These are phyloP conservation scores for Purpureocillium lavendulum DNA, from an alignment of 2,329 filamentous ascomycete genomes.

Conservation along the genomic window DNA sequence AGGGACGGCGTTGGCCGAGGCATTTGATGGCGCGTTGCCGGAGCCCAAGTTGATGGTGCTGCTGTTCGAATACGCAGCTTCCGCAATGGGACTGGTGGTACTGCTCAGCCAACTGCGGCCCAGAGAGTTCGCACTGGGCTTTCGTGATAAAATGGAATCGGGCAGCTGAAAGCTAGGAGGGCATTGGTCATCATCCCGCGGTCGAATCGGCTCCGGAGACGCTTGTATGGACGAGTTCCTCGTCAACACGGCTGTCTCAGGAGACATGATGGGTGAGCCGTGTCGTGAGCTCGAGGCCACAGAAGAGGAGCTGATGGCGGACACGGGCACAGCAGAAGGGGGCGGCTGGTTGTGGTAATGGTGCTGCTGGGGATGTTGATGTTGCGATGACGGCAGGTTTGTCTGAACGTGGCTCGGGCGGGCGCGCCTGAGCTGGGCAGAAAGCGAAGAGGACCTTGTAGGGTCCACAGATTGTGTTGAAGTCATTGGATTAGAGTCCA, in stretches of 20 bases:
- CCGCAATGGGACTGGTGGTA: conserved; percentile 45
- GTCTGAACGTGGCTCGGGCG: conserved; percentile 42
- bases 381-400: conserved; percentile 23
- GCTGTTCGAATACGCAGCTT: conserved; percentile 22
- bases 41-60: conserved; percentile 5
- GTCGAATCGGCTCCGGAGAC: conserved; percentile 56
- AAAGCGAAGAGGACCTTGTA: conserved; percentile 34
- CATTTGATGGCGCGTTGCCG: neutral
- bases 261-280: conserved; percentile 49
- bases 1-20: conserved; percentile 4
- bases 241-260: conserved; percentile 42
- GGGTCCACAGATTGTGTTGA: conserved; percentile 18
- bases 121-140: conserved; percentile 54
- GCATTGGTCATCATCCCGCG: conserved; percentile 44
- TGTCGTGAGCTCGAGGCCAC: conserved; percentile 46
- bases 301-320: conserved; percentile 48
- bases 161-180: conserved; percentile 58
- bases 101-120: conserved; percentile 49
- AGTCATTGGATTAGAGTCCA: conserved; percentile 14
- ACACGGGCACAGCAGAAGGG: conserved; percentile 35
- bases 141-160: conserved; percentile 57
- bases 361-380: conserved; percentile 12
- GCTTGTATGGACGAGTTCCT: conserved; percentile 56
- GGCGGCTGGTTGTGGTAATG: conserved; percentile 5
- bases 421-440: conserved; percentile 28